These are phyloP conservation scores for Calendula officinalis DNA, from an alignment of 129 eudicot species.

Conservation along the genomic window DNA sequence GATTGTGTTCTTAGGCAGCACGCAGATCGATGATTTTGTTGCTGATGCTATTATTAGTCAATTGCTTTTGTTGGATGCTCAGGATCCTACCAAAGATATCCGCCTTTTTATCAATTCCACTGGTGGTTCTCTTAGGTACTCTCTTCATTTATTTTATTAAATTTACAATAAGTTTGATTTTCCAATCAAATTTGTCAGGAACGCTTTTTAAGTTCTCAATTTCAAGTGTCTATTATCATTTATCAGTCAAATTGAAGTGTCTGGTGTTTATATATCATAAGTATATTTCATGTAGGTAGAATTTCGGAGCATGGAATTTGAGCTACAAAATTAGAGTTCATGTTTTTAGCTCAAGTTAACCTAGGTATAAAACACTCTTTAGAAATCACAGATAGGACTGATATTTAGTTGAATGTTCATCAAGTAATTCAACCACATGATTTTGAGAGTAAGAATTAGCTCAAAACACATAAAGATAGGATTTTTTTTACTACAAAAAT, in stretches of 20 bases:
- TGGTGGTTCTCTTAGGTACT: constrained; percentile 84
- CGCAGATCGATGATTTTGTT: constrained; percentile 70
- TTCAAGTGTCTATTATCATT: neutral
- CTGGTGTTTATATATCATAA: neutral
- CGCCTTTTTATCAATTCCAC: constrained; percentile 76
- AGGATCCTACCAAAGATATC: constrained; percentile 72
- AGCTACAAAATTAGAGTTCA: neutral
- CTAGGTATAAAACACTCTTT: too few species aligned
- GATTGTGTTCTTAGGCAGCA: constrained; percentile 69
- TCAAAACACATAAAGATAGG: too few species aligned
- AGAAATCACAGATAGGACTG: too few species aligned
- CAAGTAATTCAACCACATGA: too few species aligned
- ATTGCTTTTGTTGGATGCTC: constrained; percentile 84
- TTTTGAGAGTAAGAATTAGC: too few species aligned
- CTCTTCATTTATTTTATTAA: too few species aligned
- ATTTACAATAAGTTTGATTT: too few species aligned
- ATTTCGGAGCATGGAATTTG: neutral
- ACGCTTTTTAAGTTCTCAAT: too few species aligned
- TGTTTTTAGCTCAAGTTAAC: too few species aligned
- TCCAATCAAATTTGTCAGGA: too few species aligned
- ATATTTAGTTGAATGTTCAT: too few species aligned
- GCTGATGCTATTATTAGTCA: constrained; percentile 95
- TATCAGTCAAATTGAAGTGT: constrained; percentile 42
- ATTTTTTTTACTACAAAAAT: too few species aligned
- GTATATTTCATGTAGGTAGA: neutral